Evolutionary conservation across 345 rosid genomes (phyloP).

Genomic region (Brassica cretica): DNA sequence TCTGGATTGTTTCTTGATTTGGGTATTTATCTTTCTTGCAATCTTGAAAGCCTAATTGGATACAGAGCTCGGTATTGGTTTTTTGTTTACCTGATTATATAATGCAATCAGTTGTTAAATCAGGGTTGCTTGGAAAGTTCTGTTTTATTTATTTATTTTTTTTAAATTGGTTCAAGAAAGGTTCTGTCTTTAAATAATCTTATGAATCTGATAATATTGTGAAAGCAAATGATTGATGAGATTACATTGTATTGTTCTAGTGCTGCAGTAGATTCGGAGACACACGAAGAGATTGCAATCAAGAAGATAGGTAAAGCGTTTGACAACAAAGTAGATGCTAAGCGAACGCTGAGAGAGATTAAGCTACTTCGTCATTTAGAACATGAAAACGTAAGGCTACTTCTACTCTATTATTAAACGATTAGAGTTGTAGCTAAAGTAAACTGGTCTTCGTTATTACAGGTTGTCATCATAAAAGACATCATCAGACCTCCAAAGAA

Average conservation of each 20-base stretch:
- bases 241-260: constrained; percentile 32
- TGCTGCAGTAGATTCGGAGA: constrained; percentile 58
- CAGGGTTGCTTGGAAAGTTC: not conserved
- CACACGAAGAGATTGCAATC: constrained; percentile 54
- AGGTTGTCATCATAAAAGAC: constrained; percentile 56
- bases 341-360: constrained; percentile 56
- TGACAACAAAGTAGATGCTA: constrained; percentile 58
- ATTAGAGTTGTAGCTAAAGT: not conserved
- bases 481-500: constrained; percentile 55
- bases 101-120: not conserved
- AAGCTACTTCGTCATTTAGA: constrained; percentile 63
- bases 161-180: not conserved
- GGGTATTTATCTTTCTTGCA: not conserved
- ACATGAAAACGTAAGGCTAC: constrained; percentile 39
- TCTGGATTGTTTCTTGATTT: constrained; percentile 6
- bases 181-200: not conserved
- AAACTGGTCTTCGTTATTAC: not conserved
- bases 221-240: constrained; percentile 2
- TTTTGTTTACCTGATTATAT: not conserved
- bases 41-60: not conserved
- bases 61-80: not conserved
- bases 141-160: not conserved
- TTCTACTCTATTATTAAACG: not conserved
- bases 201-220: not conserved
- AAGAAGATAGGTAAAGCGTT: constrained; percentile 65